Conservation (phyloP, 805 yeast species). For the Candida anglica region DNA sequence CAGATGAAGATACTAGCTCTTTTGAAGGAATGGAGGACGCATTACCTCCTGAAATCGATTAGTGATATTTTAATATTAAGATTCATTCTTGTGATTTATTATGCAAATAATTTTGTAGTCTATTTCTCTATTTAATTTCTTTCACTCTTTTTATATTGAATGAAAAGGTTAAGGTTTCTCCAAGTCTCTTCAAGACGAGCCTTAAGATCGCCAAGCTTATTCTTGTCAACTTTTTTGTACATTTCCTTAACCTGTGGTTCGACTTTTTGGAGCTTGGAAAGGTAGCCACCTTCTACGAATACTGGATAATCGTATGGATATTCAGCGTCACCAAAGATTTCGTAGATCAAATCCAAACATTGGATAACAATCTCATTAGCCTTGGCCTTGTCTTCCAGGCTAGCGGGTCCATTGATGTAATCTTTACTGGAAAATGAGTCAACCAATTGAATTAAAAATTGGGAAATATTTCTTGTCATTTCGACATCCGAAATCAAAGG, state of each 20-base stretch:
- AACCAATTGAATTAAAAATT: slow-evolving; percentile 34
- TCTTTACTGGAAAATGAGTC: slow-evolving; percentile 7
- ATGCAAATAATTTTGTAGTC: too few species aligned
- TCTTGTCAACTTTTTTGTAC: slow-evolving; percentile 65
- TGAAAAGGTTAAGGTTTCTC: slow-evolving; percentile 66
- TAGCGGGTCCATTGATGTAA: neutral
- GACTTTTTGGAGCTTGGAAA: slow-evolving; percentile 37
- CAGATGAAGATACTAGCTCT: slow-evolving; percentile 8
- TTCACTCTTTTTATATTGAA: slow-evolving; percentile 59
- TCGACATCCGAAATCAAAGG: slow-evolving; percentile 40
- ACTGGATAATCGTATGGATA: slow-evolving; percentile 65
- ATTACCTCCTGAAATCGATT: slow-evolving; percentile 13
- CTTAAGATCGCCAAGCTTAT: slow-evolving; percentile 54
- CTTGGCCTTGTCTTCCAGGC: slow-evolving; percentile 16
- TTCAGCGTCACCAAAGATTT: slow-evolving; percentile 70
- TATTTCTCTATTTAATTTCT: slow-evolving; percentile 7
- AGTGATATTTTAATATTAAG: too few species aligned
- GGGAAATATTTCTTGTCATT: slow-evolving; percentile 42
- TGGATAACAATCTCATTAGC: slow-evolving; percentile 49
- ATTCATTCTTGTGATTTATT: too few species aligned
- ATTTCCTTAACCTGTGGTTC: slow-evolving; percentile 46
- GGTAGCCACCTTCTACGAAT: slow-evolving; percentile 53
- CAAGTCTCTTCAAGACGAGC: slow-evolving; percentile 63
- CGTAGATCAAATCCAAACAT: slow-evolving; percentile 64
- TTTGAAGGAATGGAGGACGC: slow-evolving; percentile 11